phyloP scores from a whole-genome alignment of 169 alveolate species.

The Theileria annulata region DNA sequence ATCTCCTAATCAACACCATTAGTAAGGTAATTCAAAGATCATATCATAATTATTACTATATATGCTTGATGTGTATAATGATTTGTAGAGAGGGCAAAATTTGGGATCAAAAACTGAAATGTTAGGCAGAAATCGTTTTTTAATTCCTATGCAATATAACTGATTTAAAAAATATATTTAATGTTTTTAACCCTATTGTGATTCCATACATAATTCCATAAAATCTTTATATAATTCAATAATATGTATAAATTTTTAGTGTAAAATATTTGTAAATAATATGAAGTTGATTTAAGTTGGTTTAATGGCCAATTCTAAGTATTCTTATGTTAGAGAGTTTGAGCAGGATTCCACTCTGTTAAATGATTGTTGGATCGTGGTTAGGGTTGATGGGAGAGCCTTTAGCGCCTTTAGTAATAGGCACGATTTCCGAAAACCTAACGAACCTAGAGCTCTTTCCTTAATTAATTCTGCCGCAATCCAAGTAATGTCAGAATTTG shows the following conservation, averaged over 20 bases:
- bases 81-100: constrained; percentile 18
- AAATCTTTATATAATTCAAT: neutral
- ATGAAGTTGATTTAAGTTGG: neutral
- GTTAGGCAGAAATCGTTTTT: no score
- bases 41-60: neutral
- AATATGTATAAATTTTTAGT: neutral
- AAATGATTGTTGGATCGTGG: constrained; percentile 88
- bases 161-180: no score
- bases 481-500: constrained; percentile 85
- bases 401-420: constrained; percentile 86
- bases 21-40: constrained; percentile 5
- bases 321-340: constrained; percentile 90
- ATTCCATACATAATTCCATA: no score
- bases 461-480: constrained; percentile 90
- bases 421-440: constrained; percentile 92
- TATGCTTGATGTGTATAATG: no score
- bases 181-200: no score
- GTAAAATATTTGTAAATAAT: neutral
- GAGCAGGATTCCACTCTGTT: constrained; percentile 84
- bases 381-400: constrained; percentile 93
- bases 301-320: constrained; percentile 63
- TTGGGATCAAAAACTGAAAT: neutral
- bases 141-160: no score
- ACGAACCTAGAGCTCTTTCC: constrained; percentile 87
- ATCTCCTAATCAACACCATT: constrained; percentile 22